These are phyloP conservation scores for Monosporascus sp. DNA, from an alignment of 2,329 filamentous ascomycete species.

Conservation along the genomic window DNA sequence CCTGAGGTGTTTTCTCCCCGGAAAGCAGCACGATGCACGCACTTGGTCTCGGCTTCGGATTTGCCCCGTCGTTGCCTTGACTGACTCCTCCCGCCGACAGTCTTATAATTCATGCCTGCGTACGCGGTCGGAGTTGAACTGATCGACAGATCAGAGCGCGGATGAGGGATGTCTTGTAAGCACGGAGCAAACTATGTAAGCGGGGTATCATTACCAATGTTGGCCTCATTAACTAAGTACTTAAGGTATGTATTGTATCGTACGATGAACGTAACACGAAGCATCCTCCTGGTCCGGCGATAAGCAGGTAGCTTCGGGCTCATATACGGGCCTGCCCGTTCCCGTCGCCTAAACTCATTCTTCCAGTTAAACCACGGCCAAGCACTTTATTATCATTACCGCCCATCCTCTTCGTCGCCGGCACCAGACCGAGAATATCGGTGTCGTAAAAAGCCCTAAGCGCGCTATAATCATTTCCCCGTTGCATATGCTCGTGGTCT, in stretches of 20 bases:
- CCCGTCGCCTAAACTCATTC: background rate
- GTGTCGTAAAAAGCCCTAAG: background rate
- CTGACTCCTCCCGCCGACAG: background rate
- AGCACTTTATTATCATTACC: background rate
- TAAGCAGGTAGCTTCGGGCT: too few relatives aligned
- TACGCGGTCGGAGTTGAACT: background rate
- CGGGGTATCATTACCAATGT: too few relatives aligned
- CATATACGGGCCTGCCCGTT: background rate
- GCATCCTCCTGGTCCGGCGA: too few relatives aligned
- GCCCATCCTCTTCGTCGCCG: background rate
- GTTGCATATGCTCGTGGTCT: background rate
- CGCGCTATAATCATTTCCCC: background rate
- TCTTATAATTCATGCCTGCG: background rate
- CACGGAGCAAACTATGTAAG: background rate
- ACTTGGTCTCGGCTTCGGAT: too few relatives aligned
- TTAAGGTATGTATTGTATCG: too few relatives aligned
- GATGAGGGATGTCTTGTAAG: background rate
- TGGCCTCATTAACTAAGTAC: too few relatives aligned
- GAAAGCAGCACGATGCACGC: too few relatives aligned
- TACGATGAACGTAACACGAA: too few relatives aligned
- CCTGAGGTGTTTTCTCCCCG: too few relatives aligned
- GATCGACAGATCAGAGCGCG: background rate
- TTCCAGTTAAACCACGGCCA: background rate
- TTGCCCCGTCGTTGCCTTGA: background rate
- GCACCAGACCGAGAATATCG: background rate